Base-by-base conservation (phyloP, 768 basidiomycete genomes). In the Macrolepiota dolichaula region DNA sequence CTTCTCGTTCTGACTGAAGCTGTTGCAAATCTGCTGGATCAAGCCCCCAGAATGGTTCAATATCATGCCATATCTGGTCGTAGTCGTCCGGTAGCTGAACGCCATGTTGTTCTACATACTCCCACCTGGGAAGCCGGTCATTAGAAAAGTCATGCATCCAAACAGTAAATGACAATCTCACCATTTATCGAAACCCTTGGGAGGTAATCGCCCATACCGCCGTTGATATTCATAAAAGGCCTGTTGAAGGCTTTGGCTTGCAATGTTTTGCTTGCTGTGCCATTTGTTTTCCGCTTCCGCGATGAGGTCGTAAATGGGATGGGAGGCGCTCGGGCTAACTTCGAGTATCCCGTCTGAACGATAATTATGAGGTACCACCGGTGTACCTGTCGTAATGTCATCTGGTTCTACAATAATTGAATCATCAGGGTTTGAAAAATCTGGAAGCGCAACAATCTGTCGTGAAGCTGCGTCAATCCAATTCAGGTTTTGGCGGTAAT, bases 161-260 rank as follows among this genome's bases (percentile, higher is more conserved):
- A 4, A 50, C 17, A 22, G 17, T 47, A 38, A 42, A 15, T 7
- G 4, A 85, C 44, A 7, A 73, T 32, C 72, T 76, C 79, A 93
- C 94, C 94, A 96, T 37, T 81, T 74, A 68, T 92, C 92, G 66
- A 96, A 97, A 0, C 96, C 95, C 46, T 78, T 78, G 0, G 96
- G 94, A 0, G 95, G 95, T 40, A 81, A 74, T 50, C 91, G 81
- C 24, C 76, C 77, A 72, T 95, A 96, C 66, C 94, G 78, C 42
- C 81, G 77, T 56, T 79, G 79, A 73, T 98, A 97, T 72, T 94
- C 92, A 12, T 72, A 71, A 0, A 88, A 90, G 1, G 94, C 95
- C 57, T 88, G 79, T 32, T 77, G 75, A n/a, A 97, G 76, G 0
- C 89, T 89, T 65, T 79, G 85, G 72, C 90, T 93, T 65, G 96